These are phyloP conservation scores for Phyllachora maydis DNA, from an alignment of 2,329 filamentous ascomycete species.

Conservation along the genomic window DNA sequence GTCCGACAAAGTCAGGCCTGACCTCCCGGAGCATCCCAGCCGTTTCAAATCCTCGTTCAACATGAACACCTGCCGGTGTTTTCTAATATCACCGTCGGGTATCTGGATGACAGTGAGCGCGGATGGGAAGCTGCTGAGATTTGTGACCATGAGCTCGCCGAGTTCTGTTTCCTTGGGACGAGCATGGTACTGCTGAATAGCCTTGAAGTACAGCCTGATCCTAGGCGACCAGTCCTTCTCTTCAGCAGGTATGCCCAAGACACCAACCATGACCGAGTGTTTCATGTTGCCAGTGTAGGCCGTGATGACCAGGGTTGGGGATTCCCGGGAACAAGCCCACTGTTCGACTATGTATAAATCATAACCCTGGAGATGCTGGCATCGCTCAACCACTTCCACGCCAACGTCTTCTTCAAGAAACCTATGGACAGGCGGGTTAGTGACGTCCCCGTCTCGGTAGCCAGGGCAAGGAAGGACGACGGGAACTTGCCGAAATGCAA, in stretches of 20 bases:
- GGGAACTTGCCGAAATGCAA: conserved; percentile 28
- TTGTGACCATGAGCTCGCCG: conserved; percentile 83
- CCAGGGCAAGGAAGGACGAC: background rate
- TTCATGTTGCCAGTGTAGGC: conserved; percentile 79
- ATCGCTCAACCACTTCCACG: conserved; percentile 54
- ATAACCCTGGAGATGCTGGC: conserved; percentile 55
- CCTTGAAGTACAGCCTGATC: conserved; percentile 67
- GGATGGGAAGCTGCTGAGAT: conserved; percentile 79
- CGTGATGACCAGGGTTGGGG: conserved; percentile 79
- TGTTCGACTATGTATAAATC: conserved; percentile 92
- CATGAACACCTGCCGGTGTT: conserved; percentile 67
- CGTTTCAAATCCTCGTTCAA: conserved; percentile 91
- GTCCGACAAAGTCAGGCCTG: conserved; percentile 59
- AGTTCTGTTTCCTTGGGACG: conserved; percentile 62
- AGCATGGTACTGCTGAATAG: conserved; percentile 67
- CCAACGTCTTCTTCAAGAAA: conserved; percentile 74
- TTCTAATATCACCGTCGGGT: conserved; percentile 66
- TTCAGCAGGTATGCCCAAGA: conserved; percentile 66
- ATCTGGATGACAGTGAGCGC: conserved; percentile 81
- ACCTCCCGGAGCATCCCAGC: conserved; percentile 75
- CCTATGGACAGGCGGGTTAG: conserved; percentile 16
- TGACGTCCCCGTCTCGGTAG: too few species aligned
- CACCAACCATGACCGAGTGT: conserved; percentile 58
- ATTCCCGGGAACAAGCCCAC: conserved; percentile 83
- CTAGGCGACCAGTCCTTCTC: conserved; percentile 62